These are phyloP conservation scores for Fusarium keratoplasticum DNA, from an alignment of 2,329 filamentous ascomycete genomes.

Conservation along the genomic window DNA sequence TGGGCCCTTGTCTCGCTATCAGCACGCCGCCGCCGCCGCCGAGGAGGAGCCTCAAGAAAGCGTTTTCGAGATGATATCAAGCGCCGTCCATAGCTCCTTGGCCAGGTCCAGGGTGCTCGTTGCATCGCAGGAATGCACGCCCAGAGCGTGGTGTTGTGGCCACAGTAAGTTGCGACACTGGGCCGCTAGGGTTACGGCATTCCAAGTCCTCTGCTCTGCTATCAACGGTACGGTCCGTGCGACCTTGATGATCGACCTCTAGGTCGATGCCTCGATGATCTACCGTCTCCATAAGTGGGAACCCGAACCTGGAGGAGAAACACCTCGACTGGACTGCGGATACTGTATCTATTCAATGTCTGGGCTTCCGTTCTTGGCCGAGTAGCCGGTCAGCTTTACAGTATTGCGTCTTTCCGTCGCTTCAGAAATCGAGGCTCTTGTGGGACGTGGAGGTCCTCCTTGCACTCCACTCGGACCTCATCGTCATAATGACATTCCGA, in stretches of 20 bases:
- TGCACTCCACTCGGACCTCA: slow-evolving; percentile 9
- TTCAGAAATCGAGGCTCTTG: not conserved
- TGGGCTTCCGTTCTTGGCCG: slow-evolving; percentile 6
- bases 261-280: slow-evolving; percentile 26
- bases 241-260: slow-evolving; percentile 30
- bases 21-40: not conserved
- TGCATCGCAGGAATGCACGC: slow-evolving; percentile 31
- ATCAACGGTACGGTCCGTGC: slow-evolving; percentile 39
- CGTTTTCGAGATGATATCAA: slow-evolving; percentile 20
- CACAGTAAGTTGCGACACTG: slow-evolving; percentile 12
- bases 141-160: slow-evolving; percentile 27
- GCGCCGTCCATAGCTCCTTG: slow-evolving; percentile 23
- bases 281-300: slow-evolving; percentile 17
- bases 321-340: not conserved
- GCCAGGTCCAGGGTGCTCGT: slow-evolving; percentile 10
- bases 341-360: slow-evolving; percentile 2
- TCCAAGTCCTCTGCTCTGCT: slow-evolving; percentile 23
- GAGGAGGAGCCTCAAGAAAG: slow-evolving; percentile 1
- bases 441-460: not conserved
- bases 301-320: slow-evolving; percentile 14
- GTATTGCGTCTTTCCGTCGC: slow-evolving; percentile 1
- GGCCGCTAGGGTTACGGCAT: slow-evolving; percentile 18
- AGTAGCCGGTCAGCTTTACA: not conserved
- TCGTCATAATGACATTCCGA: slow-evolving; percentile 40
- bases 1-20: slow-evolving; percentile 1